Conservation (phyloP, 345 rosid species). For the Lagerstroemia speciosa region DNA sequence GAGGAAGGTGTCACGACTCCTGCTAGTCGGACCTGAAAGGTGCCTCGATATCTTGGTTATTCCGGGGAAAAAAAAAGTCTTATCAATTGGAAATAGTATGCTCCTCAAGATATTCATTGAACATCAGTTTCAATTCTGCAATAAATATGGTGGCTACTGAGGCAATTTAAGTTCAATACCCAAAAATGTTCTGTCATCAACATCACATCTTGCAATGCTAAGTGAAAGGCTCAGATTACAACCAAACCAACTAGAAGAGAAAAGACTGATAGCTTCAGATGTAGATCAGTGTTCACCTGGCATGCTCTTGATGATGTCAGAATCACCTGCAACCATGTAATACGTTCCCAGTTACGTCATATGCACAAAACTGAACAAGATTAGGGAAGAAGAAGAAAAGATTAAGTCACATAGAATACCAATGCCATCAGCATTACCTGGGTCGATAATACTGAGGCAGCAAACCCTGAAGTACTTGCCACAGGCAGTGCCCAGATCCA, state of each 20-base stretch:
- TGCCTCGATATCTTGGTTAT: too few relatives aligned
- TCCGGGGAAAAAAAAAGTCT: too few relatives aligned
- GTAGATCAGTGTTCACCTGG: constrained; percentile 17
- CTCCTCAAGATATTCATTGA: too few relatives aligned
- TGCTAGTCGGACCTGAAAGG: too few relatives aligned
- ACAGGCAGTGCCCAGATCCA: constrained; percentile 31
- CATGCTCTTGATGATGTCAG: constrained; percentile 33
- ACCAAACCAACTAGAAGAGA: background rate
- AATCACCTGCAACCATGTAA: constrained; percentile 18
- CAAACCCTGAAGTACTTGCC: constrained; percentile 33
- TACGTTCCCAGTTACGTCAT: background rate
- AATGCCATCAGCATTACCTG: constrained; percentile 13
- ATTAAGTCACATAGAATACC: background rate
- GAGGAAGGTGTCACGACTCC: too few relatives aligned
- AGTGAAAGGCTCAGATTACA: background rate
- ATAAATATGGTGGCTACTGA: background rate
- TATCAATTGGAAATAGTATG: too few relatives aligned
- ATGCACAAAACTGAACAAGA: background rate
- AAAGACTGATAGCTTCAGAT: background rate
- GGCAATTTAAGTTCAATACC: background rate
- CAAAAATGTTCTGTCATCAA: background rate
- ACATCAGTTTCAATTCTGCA: background rate
- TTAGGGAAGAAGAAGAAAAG: background rate
- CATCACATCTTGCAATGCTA: background rate
- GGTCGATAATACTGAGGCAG: constrained; percentile 27